A percentile compares a stretch with the other conserved stretches of the same genome.
Conservation (phyloP, 1,284 basidiomycete genomes). For the Rhodotorula sp. region DNA sequence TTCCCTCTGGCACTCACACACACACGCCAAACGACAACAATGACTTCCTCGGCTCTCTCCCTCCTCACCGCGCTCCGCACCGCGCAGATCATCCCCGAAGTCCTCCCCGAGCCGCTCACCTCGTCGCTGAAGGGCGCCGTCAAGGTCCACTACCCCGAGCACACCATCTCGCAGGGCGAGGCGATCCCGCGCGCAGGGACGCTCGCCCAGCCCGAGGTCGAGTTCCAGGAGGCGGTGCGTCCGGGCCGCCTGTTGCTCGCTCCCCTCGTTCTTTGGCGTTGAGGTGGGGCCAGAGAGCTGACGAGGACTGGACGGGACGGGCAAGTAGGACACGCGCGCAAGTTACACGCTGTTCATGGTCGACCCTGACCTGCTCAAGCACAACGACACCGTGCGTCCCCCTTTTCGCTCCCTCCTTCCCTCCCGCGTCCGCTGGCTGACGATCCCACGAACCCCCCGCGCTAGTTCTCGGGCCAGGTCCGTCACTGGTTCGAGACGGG, state of each 20-base stretch:
- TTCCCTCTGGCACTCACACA: background rate
- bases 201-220: conserved; percentile 22
- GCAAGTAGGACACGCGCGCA: conserved; percentile 13
- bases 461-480: conserved; percentile 7
- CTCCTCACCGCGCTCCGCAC: conserved; percentile 11
- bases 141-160: conserved; percentile 19
- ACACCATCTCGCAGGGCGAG: conserved; percentile 9
- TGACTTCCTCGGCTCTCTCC: conserved; percentile 2
- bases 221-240: conserved; percentile 24
- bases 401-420: too few species aligned
- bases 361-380: conserved; percentile 22
- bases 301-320: too few species aligned
- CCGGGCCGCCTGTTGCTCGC: too few species aligned
- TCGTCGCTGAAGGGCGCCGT: background rate
- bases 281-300: background rate
- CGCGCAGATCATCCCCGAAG: conserved; percentile 15
- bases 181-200: conserved; percentile 2
- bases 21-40: background rate
- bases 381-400: conserved; percentile 16
- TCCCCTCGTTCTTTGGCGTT: background rate
- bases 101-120: conserved; percentile 7
- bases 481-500: conserved; percentile 28
- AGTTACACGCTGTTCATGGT: conserved; percentile 24
- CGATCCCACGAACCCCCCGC: too few species aligned
- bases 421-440: background rate